Base-by-base conservation (phyloP, 495 filamentous ascomycete genomes). In the Neurospora sp. region DNA sequence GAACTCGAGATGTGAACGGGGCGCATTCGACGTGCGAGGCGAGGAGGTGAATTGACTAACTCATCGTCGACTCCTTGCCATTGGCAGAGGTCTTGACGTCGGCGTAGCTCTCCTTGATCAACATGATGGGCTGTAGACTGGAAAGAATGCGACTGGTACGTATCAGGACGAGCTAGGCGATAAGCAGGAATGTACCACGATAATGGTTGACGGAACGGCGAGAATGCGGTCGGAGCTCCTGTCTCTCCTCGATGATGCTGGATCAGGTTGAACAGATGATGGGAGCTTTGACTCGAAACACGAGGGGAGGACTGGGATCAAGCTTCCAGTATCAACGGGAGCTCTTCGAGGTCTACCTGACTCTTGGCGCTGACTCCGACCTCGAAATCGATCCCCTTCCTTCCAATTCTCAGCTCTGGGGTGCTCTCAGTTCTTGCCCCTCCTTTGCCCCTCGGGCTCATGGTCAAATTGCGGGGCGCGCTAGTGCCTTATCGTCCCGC, bases 21-120 rank as follows among this genome's bases (percentile, higher is more conserved):
- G 54, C 27, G 54, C 54, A 35, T 35, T 37, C 3, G 54, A 35
- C 54, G 54, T 66, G 54, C 39, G 11, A 54, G 40, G 39, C 40
- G 23, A 71, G 4, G 54, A 27, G 46, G 41, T 20, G 70, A 35
- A 69, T 40, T 48, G 39, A 41, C 79, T 73, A 76, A 85, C 84
- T 84, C 84, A 86, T 85, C 1, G 82, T 75, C n/a, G 79, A 78
- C 73, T 85, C 82, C 79, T 84, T 85, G 73, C 84, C 84, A 75
- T 85, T 79, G 76, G 79, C 82, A 48, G 71, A 78, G 8, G 80
- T 82, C 69, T 82, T 72, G 73, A 86, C 81, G 71, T 85, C 84
- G 76, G 75, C 77, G 75, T 82, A 76, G 75, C 78, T 82, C 75
- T 86, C 84, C 46, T 84, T 82, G 75, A 86, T 81, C 76, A 85